Conservation (phyloP, 1,284 basidiomycete species). For the Wallemia hederae region DNA sequence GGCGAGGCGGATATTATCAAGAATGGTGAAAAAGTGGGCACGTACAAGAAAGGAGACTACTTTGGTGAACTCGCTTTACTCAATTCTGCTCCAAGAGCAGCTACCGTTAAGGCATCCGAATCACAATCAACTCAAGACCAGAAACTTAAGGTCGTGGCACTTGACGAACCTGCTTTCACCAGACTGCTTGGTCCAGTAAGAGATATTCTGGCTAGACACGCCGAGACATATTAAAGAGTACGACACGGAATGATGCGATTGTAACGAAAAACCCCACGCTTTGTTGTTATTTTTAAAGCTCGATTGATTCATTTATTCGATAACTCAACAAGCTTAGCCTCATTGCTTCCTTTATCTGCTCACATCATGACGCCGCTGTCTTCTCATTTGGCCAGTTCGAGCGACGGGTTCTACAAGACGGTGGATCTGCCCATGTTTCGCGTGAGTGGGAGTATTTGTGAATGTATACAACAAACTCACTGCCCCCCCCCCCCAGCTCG, state of each 20-base stretch:
- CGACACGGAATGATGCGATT: neutral
- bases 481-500: neutral
- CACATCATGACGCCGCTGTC: neutral
- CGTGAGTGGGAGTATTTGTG: neutral
- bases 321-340: too few species aligned
- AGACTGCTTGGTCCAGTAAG: slow-evolving; percentile 67
- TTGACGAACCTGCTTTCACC: slow-evolving; percentile 82
- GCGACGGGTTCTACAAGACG: neutral
- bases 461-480: neutral
- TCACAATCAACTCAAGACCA: slow-evolving; percentile 1
- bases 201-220: slow-evolving; percentile 62
- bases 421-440: neutral
- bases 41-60: slow-evolving; percentile 69
- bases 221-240: slow-evolving; percentile 16
- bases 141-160: slow-evolving; percentile 65
- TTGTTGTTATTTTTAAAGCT: neutral
- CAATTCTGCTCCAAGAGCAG: slow-evolving; percentile 60
- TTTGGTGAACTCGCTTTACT: slow-evolving; percentile 78
- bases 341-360: too few species aligned
- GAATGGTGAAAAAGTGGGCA: slow-evolving; percentile 39
- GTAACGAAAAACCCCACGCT: neutral
- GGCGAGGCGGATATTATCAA: slow-evolving; percentile 72
- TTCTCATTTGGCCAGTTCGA: neutral
- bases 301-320: neutral
- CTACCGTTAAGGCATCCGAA: slow-evolving; percentile 50